Percentiles rank a stretch among this genome's conserved stretches.
phyloP scores from a whole-genome alignment of 116 monocot species.

The Zostera marina region DNA sequence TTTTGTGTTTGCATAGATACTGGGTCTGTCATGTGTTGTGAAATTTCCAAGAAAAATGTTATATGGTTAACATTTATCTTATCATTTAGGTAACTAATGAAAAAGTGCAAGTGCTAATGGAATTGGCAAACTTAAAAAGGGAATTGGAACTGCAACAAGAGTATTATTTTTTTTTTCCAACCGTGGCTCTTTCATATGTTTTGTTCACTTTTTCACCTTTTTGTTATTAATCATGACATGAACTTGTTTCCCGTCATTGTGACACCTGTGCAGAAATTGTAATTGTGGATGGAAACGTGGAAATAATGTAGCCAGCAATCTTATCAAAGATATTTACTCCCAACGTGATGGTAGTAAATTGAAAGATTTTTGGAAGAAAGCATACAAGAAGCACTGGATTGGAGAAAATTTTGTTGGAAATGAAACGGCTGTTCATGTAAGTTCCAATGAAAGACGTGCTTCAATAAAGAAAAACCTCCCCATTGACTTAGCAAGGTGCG shows the following conservation, averaged over 20 bases:
- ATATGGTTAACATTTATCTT: not conserved
- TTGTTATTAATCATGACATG: too few species aligned
- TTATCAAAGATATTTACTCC: too few species aligned
- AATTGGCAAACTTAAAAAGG: not conserved
- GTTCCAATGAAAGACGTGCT: slow-evolving; percentile 1
- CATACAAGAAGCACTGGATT: slow-evolving; percentile 4
- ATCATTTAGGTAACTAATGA: slow-evolving; percentile 3
- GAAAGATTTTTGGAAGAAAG: not conserved
- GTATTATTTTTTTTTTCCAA: not conserved
- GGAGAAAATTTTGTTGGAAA: not conserved
- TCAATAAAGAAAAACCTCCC: slow-evolving; percentile 3
- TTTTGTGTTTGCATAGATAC: not conserved
- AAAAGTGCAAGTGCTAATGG: not conserved
- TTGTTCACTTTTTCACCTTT: too few species aligned
- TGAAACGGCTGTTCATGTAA: not conserved
- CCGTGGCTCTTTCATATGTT: not conserved
- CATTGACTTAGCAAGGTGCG: not conserved
- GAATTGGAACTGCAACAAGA: not conserved
- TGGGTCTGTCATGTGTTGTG: not conserved
- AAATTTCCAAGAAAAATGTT: not conserved
- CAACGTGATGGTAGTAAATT: not conserved
- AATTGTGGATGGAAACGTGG: not conserved
- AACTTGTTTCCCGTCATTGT: not conserved
- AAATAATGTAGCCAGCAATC: not conserved
- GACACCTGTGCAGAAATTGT: not conserved